Evolutionary conservation across 2,329 filamentous ascomycete species (phyloP).

Genomic region (Geosmithia flava): DNA sequence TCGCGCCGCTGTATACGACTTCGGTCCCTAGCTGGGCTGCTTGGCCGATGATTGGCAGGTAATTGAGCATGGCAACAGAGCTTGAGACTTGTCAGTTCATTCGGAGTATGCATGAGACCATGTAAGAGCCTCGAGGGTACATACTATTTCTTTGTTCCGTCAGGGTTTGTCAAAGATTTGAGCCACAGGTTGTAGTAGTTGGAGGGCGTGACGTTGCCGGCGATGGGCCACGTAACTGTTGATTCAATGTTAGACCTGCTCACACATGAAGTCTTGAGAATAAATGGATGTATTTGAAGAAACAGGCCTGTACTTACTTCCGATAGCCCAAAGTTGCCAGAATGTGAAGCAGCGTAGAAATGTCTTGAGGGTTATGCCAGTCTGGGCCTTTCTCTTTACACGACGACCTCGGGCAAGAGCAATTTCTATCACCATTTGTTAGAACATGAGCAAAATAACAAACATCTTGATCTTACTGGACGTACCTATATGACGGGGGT

Average conservation of each 20-base stretch:
- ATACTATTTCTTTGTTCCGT: background rate
- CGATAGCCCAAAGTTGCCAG: background rate
- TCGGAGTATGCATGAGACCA: background rate
- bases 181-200: conserved; percentile 1
- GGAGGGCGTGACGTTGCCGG: background rate
- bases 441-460: too few species aligned
- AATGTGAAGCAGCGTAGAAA: conserved; percentile 1
- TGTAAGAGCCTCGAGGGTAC: background rate
- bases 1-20: background rate
- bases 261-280: too few species aligned
- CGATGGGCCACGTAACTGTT: background rate
- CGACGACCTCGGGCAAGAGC: background rate
- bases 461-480: too few species aligned
- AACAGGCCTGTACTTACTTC: background rate
- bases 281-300: background rate
- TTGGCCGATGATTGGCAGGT: background rate
- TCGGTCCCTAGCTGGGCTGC: background rate
- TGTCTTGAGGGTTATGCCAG: background rate
- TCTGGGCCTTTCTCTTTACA: background rate
- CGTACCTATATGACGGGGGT: background rate
- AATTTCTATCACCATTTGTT: background rate
- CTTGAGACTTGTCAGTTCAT: background rate
- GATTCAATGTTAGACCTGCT: background rate
- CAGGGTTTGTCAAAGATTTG: background rate
- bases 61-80: background rate